Conservation (phyloP, 75 land plant genomes). For the Sequoia sempervirens region DNA sequence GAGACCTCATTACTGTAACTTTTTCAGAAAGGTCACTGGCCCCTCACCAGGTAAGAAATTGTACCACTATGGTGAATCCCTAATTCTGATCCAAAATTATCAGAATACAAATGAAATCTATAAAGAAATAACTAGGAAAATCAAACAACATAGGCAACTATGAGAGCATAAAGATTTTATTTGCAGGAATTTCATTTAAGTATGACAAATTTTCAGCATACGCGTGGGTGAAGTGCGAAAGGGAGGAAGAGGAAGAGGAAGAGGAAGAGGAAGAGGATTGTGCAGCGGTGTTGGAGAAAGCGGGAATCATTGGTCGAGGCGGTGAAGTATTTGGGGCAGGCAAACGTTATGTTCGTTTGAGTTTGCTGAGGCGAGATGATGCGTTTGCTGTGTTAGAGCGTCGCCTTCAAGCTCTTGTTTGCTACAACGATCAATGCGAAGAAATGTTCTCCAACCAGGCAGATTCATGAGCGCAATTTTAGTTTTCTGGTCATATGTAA, state of each 20-base stretch:
- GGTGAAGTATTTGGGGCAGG: slow-evolving; percentile 28
- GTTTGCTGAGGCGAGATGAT: slow-evolving; percentile 9
- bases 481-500: no score
- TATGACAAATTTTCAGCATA: slow-evolving; percentile 26
- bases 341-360: no score
- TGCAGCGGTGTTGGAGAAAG: neutral
- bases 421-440: no score
- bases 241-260: slow-evolving; percentile 22
- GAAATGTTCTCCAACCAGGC: no score
- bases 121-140: neutral
- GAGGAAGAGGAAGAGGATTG: no score
- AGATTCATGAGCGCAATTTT: no score
- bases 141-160: no score
- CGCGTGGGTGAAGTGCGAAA: slow-evolving; percentile 60
- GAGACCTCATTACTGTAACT: no score
- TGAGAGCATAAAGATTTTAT: neutral
- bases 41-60: no score
- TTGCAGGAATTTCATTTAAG: no score
- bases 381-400: slow-evolving; percentile 12
- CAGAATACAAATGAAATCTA: slow-evolving; percentile 47
- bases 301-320: slow-evolving; percentile 30
- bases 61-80: neutral
- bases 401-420: slow-evolving; percentile 3
- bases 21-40: no score
- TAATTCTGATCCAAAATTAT: neutral